A percentile compares a stretch with the other conserved stretches of the same genome.
These are phyloP conservation scores for Aspergillus sp. DNA, from an alignment of 2,329 filamentous ascomycete genomes.

Conservation along the genomic window DNA sequence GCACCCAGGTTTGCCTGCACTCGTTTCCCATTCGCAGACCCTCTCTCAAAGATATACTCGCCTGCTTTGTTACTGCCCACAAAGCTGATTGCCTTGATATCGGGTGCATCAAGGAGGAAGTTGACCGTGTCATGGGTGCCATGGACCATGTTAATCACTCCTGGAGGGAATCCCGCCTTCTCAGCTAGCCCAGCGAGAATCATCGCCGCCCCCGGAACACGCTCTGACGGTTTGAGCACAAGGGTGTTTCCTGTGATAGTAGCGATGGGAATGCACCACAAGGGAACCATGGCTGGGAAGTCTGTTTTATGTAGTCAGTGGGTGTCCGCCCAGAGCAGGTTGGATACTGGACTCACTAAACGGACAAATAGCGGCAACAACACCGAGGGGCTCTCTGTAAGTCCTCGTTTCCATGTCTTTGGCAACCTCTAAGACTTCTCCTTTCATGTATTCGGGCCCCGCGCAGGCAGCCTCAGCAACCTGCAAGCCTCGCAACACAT, in stretches of 20 bases:
- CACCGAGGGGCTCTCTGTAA: slow-evolving; percentile 64
- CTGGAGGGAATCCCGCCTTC: slow-evolving; percentile 64
- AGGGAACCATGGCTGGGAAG: slow-evolving; percentile 70
- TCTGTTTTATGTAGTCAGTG: slow-evolving; percentile 41
- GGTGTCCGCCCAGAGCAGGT: not conserved
- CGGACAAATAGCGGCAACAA: slow-evolving; percentile 65
- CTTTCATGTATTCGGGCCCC: slow-evolving; percentile 65
- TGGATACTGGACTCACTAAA: slow-evolving; percentile 53
- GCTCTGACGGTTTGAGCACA: slow-evolving; percentile 66
- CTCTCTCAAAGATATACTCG: slow-evolving; percentile 67
- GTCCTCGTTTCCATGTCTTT: slow-evolving; percentile 70
- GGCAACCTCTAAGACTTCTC: slow-evolving; percentile 65
- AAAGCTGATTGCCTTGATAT: slow-evolving; percentile 68
- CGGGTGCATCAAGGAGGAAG: slow-evolving; percentile 67
- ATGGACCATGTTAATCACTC: slow-evolving; percentile 67
- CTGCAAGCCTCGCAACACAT: slow-evolving; percentile 65
- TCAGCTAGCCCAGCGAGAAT: slow-evolving; percentile 64
- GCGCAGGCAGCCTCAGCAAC: slow-evolving; percentile 67
- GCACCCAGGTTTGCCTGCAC: slow-evolving; percentile 70
- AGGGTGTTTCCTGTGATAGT: slow-evolving; percentile 65
- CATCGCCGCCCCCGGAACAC: slow-evolving; percentile 65
- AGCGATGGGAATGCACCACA: slow-evolving; percentile 66
- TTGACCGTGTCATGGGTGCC: slow-evolving; percentile 65
- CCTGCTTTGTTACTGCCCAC: slow-evolving; percentile 68
- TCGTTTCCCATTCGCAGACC: slow-evolving; percentile 68